phyloP scores from a whole-genome alignment of 371 early-diverging fungal genomes.

The Mucor irregularis region DNA sequence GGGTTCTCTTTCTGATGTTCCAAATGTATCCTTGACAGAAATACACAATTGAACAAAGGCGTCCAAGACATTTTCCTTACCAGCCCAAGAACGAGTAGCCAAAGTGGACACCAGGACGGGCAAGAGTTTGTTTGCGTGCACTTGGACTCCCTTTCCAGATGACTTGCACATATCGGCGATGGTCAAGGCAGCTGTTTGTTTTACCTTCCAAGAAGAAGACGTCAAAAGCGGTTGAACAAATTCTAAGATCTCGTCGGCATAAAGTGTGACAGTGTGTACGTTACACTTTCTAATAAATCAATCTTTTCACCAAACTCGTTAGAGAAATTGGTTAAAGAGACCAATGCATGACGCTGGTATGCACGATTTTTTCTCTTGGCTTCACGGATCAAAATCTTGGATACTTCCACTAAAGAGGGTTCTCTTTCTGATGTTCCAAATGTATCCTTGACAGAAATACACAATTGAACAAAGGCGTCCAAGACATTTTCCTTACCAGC shows the following conservation, averaged over 20 bases:
- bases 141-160: slow-evolving; percentile 30
- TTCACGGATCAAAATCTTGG: slow-evolving; percentile 67
- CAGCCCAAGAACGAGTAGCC: slow-evolving; percentile 83
- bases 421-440: slow-evolving; percentile 32
- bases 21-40: slow-evolving; percentile 53
- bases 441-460: slow-evolving; percentile 53
- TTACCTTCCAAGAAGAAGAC: slow-evolving; percentile 77
- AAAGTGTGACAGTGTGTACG: too few relatives aligned
- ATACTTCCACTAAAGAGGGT: slow-evolving; percentile 44
- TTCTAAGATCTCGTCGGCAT: slow-evolving; percentile 62
- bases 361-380: slow-evolving; percentile 69
- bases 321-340: slow-evolving; percentile 61
- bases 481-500: slow-evolving; percentile 86
- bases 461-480: slow-evolving; percentile 66
- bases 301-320: slow-evolving; percentile 54
- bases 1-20: slow-evolving; percentile 19
- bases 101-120: slow-evolving; percentile 68
- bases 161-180: slow-evolving; percentile 64
- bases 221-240: slow-evolving; percentile 58
- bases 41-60: slow-evolving; percentile 66
- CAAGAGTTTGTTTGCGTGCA: slow-evolving; percentile 54
- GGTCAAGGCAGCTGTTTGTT: slow-evolving; percentile 75
- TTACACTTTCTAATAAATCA: slow-evolving; percentile 56
- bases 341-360: slow-evolving; percentile 71
- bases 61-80: slow-evolving; percentile 82